These are phyloP conservation scores for Takakia lepidozioides DNA, from an alignment of 225 moss, liverwort and hornwort species.

Conservation along the genomic window DNA sequence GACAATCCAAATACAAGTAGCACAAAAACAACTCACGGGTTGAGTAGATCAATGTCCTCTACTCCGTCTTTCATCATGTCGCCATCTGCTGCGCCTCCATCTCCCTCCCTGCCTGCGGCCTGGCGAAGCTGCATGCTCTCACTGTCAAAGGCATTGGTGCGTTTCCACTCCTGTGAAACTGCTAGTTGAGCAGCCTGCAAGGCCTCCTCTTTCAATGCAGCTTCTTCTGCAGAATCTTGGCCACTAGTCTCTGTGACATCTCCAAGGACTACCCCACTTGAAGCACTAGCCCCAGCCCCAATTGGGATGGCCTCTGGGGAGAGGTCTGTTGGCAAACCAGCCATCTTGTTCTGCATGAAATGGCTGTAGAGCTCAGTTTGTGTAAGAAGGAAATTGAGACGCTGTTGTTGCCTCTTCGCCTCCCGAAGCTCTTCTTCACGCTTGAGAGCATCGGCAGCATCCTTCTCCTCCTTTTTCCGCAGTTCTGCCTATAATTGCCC, in stretches of 20 bases:
- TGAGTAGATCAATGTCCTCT: slow-evolving; percentile 78
- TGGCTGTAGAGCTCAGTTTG: slow-evolving; percentile 98
- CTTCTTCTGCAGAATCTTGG: slow-evolving; percentile 70
- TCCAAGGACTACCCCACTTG: slow-evolving; percentile 9
- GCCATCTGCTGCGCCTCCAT: slow-evolving; percentile 22
- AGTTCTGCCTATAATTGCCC: slow-evolving; percentile 72
- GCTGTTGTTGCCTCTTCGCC: slow-evolving; percentile 86
- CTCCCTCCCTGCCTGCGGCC: slow-evolving; percentile 30
- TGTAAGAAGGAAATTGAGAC: slow-evolving; percentile 90
- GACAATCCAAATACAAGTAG: neutral
- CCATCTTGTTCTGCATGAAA: slow-evolving; percentile 91
- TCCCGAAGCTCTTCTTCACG: slow-evolving; percentile 93
- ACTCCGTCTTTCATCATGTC: slow-evolving; percentile 32
- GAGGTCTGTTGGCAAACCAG: slow-evolving; percentile 39
- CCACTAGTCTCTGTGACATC: slow-evolving; percentile 14
- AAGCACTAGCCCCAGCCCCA: slow-evolving; percentile 13
- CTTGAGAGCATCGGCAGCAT: slow-evolving; percentile 94
- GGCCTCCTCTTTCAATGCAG: slow-evolving; percentile 72
- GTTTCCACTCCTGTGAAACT: slow-evolving; percentile 58
- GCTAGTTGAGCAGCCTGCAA: slow-evolving; percentile 63
- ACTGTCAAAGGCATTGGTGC: slow-evolving; percentile 67
- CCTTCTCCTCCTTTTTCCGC: slow-evolving; percentile 87
- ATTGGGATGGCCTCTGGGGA: slow-evolving; percentile 19
- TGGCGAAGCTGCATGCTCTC: slow-evolving; percentile 78
- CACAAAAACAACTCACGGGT: slow-evolving; percentile 50